These are phyloP conservation scores for Seiridium unicorne DNA, from an alignment of 2,329 filamentous ascomycete genomes.

Conservation along the genomic window DNA sequence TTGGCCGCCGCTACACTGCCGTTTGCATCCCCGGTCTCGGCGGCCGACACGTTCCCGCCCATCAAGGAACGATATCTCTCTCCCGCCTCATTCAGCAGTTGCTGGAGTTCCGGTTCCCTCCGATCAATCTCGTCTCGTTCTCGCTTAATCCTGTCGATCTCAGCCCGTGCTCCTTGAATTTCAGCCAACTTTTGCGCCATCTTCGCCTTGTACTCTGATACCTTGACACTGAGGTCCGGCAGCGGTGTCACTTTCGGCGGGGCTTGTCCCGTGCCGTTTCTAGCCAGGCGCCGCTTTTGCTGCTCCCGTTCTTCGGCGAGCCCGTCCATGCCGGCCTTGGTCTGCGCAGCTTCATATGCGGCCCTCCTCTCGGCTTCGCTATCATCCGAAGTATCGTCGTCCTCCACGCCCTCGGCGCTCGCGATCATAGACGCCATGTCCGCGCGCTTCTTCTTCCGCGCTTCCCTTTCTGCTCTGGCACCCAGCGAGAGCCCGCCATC, in stretches of 20 bases:
- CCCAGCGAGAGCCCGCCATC: constrained; percentile 79
- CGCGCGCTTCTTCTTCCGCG: constrained; percentile 61
- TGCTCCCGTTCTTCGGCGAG: constrained; percentile 47
- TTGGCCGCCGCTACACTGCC: constrained; percentile 19
- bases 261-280: constrained; percentile 35
- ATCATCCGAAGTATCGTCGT: constrained; percentile 61
- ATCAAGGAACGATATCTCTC: constrained; percentile 51
- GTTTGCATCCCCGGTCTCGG: neutral
- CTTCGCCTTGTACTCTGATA: constrained; percentile 59
- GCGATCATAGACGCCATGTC: constrained; percentile 84
- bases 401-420: constrained; percentile 62
- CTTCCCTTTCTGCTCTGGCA: constrained; percentile 74
- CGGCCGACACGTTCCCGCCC: constrained; percentile 1
- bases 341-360: constrained; percentile 86
- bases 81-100: constrained; percentile 76
- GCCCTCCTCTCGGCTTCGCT: constrained; percentile 69
- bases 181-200: constrained; percentile 60
- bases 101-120: constrained; percentile 78
- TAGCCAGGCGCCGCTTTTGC: constrained; percentile 32
- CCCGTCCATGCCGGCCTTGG: constrained; percentile 80
- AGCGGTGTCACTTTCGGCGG: constrained; percentile 74
- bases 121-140: constrained; percentile 63
- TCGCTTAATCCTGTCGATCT: constrained; percentile 57
- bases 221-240: constrained; percentile 70
- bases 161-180: constrained; percentile 45